These are phyloP conservation scores for Prunus salicina DNA, from an alignment of 306 rosid species.

Conservation along the genomic window DNA sequence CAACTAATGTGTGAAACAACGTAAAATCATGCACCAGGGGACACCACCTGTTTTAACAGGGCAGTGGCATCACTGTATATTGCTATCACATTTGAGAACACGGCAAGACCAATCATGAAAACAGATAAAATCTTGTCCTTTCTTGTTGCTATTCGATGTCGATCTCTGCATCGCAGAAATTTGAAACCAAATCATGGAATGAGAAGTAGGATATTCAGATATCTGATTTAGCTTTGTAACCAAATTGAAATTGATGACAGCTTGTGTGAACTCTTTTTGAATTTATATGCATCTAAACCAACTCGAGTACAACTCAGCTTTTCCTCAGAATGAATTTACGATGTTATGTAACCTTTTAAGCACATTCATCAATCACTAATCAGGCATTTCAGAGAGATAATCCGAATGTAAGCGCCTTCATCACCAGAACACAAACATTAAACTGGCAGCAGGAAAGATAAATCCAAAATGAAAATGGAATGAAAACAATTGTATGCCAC, in stretches of 20 bases:
- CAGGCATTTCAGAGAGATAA: too few relatives aligned
- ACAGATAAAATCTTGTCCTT: constrained; percentile 24
- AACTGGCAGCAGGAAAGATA: too few relatives aligned
- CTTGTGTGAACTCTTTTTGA: not conserved
- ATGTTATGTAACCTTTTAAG: not conserved
- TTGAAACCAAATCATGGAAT: not conserved
- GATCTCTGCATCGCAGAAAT: constrained; percentile 25
- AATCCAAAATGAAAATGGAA: too few relatives aligned
- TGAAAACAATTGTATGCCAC: not conserved
- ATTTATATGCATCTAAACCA: not conserved
- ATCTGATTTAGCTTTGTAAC: not conserved
- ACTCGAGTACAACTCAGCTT: not conserved
- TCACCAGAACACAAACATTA: too few relatives aligned
- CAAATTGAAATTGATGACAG: not conserved
- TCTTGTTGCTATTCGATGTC: constrained; percentile 24
- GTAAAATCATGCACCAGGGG: constrained; percentile 21
- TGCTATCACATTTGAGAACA: constrained; percentile 49
- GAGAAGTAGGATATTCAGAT: not conserved
- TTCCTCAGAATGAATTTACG: not conserved
- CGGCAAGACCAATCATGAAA: constrained; percentile 36
- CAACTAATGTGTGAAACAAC: not conserved
- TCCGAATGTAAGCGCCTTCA: too few relatives aligned
- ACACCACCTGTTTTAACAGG: constrained; percentile 24
- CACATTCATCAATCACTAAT: too few relatives aligned
- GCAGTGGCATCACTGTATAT: constrained; percentile 49